Evolutionary conservation across 1,284 basidiomycete genomes (phyloP).

Genomic region (Papiliotrema flavescens): DNA sequence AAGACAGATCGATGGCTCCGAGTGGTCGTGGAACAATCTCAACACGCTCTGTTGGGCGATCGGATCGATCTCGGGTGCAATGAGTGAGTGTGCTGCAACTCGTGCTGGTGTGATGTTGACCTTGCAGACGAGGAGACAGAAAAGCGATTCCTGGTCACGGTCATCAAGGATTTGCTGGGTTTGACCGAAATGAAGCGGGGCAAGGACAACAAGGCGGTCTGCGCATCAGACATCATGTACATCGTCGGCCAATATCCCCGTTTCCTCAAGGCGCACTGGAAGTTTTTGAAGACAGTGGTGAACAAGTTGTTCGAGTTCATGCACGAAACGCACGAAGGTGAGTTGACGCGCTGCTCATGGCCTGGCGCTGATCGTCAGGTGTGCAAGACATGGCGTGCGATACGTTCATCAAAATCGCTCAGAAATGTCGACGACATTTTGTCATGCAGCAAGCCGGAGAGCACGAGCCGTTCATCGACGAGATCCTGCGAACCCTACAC

Average conservation of each 20-base stretch:
- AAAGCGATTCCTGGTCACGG: slow-evolving; percentile 97
- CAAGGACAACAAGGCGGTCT: slow-evolving; percentile 99
- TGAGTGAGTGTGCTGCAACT: slow-evolving; percentile 65
- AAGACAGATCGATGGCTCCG: slow-evolving; percentile 75
- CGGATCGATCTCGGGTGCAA: slow-evolving; percentile 97
- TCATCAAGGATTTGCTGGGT: slow-evolving; percentile 97
- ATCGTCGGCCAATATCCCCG: slow-evolving; percentile 99
- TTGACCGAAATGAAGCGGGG: slow-evolving; percentile 98
- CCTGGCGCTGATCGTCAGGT: slow-evolving; percentile 53
- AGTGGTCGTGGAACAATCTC: slow-evolving; percentile 99
- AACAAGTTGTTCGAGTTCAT: slow-evolving; percentile 99
- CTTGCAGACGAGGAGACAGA: slow-evolving; percentile 88
- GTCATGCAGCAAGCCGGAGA: slow-evolving; percentile 99
- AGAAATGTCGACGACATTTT: slow-evolving; percentile 97
- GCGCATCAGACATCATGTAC: slow-evolving; percentile 99
- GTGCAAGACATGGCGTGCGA: slow-evolving; percentile 99
- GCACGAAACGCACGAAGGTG: slow-evolving; percentile 99
- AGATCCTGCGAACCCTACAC: slow-evolving; percentile 88
- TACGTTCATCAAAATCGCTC: slow-evolving; percentile 99
- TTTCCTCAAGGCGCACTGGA: slow-evolving; percentile 99
- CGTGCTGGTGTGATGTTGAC: background rate
- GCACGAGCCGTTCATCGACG: slow-evolving; percentile 96
- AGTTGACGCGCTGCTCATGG: slow-evolving; percentile 9
- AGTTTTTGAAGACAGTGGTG: slow-evolving; percentile 99
- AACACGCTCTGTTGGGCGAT: slow-evolving; percentile 99